phyloP scores from a whole-genome alignment of 2,329 filamentous ascomycete species.

The Pseudogymnoascus pannorum region DNA sequence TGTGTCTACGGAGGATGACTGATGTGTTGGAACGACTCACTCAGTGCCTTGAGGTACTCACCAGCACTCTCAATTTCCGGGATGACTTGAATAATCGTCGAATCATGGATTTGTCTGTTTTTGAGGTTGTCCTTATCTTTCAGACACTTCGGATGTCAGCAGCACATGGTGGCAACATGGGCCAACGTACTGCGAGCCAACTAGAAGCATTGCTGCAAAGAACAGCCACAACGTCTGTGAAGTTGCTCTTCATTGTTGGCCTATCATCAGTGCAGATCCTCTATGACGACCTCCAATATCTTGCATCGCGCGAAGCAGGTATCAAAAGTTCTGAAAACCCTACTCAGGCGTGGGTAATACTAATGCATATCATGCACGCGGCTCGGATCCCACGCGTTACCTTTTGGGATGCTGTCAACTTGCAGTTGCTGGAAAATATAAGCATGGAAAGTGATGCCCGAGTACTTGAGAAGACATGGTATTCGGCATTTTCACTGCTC shows the following conservation, averaged over 20 bases:
- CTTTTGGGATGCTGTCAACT: slow-evolving; percentile 54
- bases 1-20: slow-evolving; percentile 25
- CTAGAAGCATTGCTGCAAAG: slow-evolving; percentile 43
- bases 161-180: slow-evolving; percentile 16
- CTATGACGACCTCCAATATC: slow-evolving; percentile 42
- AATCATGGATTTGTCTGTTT: slow-evolving; percentile 9
- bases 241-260: slow-evolving; percentile 37
- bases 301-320: slow-evolving; percentile 42
- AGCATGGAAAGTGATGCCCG: slow-evolving; percentile 36
- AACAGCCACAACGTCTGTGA: slow-evolving; percentile 33
- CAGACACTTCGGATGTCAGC: slow-evolving; percentile 39
- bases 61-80: not conserved
- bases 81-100: slow-evolving; percentile 9
- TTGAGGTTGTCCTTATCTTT: slow-evolving; percentile 30
- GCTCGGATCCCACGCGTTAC: slow-evolving; percentile 43
- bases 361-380: slow-evolving; percentile 47
- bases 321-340: slow-evolving; percentile 40
- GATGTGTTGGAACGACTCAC: slow-evolving; percentile 18
- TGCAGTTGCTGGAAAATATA: slow-evolving; percentile 33
- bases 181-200: slow-evolving; percentile 25
- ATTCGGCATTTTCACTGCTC: slow-evolving; percentile 50
- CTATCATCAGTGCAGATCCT: slow-evolving; percentile 37
- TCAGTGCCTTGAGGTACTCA: not conserved
- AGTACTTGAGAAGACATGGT: slow-evolving; percentile 50
- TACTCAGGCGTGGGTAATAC: slow-evolving; percentile 50